Evolutionary conservation across 2,329 filamentous ascomycete species (phyloP), one percentile per base, ranked within the genome.

Genomic region (Dactylonectria estremocensis): DNA sequence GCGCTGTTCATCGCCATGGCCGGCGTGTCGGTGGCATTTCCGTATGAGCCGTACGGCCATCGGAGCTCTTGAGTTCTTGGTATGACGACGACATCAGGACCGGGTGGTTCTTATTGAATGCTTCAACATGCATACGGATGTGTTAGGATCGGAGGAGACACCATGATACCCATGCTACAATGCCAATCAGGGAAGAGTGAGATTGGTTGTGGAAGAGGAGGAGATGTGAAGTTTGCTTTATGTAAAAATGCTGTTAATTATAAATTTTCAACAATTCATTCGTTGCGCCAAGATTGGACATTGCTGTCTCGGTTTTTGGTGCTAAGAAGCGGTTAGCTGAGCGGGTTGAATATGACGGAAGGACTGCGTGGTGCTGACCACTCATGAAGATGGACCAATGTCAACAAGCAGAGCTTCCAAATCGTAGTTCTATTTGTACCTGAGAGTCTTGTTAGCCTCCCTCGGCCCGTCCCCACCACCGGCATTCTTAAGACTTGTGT

Each of bases 1-100:
- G 87, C 87, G 1, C 80, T 93, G 2, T 93, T 91, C 73, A 83
- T 89, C 24, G 84, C 85, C 1, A 88, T 93, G 85, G 89, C 90
- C 0, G 72, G 82, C 1, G 82, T 91, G 16, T 87, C 89, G 5
- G 84, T 83, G 0, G 57, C 84, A 7, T 91, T 93, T 67, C 91
- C 91, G 0, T 93, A 91, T 75, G 91, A 93, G 82, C 91, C 90
- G 0, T 91, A 88, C 76, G 79, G 78, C 16, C 72, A 77, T n/a
- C 73, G 80, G 59, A 81, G 79, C 46, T 82, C 74, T 2, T 54
- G 37, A 13, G 24, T 10, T 7, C 24, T 7, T 5, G n/a, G 50
- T 9, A 43, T 16, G n/a, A 20, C 28, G 8, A 61, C 45, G 5
- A 55, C 20, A 48, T 40, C 40, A 61, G 50, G 50, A 37, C 35